Evolutionary conservation across 1,139 yeast genomes (phyloP).

Genomic region (Pichia terricola): DNA sequence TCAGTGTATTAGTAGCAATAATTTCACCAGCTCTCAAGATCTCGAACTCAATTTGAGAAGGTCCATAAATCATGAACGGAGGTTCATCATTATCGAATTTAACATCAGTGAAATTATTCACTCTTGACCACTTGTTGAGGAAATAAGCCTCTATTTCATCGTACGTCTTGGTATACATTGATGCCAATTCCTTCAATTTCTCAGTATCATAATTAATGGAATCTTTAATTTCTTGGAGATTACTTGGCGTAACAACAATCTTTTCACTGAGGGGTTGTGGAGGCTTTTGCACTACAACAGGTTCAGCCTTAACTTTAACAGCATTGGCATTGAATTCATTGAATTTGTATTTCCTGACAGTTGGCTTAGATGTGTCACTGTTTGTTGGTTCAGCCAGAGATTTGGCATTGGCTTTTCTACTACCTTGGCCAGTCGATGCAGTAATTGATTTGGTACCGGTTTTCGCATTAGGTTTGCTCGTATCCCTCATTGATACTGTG

Average conservation of each 20-base stretch:
- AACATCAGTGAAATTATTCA: neutral
- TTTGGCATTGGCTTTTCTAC: too few species aligned
- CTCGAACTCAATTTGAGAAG: slow-evolving; percentile 23
- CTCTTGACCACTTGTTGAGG: slow-evolving; percentile 10
- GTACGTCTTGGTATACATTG: slow-evolving; percentile 4
- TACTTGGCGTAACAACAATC: slow-evolving; percentile 4
- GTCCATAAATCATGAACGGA: slow-evolving; percentile 24
- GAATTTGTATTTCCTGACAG: too few species aligned
- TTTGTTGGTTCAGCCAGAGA: too few species aligned
- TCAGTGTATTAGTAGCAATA: slow-evolving; percentile 20
- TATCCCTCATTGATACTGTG: too few species aligned
- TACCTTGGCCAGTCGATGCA: too few species aligned
- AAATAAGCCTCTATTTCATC: slow-evolving; percentile 8
- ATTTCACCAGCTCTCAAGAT: slow-evolving; percentile 19
- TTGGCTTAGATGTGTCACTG: too few species aligned
- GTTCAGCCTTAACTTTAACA: too few species aligned
- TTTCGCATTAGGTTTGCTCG: too few species aligned
- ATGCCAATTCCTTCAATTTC: slow-evolving; percentile 4
- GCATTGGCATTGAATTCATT: too few species aligned
- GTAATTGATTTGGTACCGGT: too few species aligned
- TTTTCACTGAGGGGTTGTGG: neutral
- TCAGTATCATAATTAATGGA: slow-evolving; percentile 3
- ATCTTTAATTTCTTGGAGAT: slow-evolving; percentile 2
- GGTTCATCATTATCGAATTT: slow-evolving; percentile 6
- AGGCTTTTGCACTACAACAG: too few species aligned